phyloP scores from a whole-genome alignment of 179 eudicot genomes.

The Pouteria campechiana region DNA sequence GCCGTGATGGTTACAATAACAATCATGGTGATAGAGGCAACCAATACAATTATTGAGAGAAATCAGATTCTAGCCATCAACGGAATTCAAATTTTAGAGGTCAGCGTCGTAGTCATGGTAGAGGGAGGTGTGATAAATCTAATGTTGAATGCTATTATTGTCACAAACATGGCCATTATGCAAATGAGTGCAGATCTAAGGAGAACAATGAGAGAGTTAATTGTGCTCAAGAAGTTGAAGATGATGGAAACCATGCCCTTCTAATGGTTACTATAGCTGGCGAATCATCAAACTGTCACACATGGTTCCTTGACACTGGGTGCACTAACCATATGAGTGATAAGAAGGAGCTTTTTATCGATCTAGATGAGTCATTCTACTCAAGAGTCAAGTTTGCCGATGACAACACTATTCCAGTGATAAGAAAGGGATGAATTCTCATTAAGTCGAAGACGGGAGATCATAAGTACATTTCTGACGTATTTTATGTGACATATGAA shows the following conservation, averaged over 20 bases:
- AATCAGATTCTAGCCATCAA: too few species aligned
- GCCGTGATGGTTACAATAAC: too few species aligned
- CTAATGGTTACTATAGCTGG: neutral
- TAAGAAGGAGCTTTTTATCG: neutral
- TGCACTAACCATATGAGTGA: neutral
- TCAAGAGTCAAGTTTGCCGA: neutral
- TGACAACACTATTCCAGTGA: neutral
- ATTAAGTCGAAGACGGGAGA: constrained; percentile 2
- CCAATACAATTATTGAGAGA: too few species aligned
- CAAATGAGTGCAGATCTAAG: neutral
- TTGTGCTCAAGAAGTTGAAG: neutral
- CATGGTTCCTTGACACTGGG: neutral
- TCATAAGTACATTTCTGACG: too few species aligned
- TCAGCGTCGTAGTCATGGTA: neutral
- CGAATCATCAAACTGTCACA: neutral
- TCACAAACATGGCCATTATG: neutral
- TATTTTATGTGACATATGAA: neutral
- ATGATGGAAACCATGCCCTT: too few species aligned
- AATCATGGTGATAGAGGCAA: too few species aligned
- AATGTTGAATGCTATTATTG: neutral
- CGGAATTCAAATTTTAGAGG: neutral
- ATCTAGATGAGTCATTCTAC: neutral
- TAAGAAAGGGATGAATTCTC: neutral
- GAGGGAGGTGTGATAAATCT: neutral
- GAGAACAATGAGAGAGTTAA: neutral